A percentile compares a stretch with the other conserved stretches of the same genome.
These are phyloP conservation scores for Hylodesmum podocarpum DNA, from an alignment of 306 rosid genomes.

Conservation along the genomic window DNA sequence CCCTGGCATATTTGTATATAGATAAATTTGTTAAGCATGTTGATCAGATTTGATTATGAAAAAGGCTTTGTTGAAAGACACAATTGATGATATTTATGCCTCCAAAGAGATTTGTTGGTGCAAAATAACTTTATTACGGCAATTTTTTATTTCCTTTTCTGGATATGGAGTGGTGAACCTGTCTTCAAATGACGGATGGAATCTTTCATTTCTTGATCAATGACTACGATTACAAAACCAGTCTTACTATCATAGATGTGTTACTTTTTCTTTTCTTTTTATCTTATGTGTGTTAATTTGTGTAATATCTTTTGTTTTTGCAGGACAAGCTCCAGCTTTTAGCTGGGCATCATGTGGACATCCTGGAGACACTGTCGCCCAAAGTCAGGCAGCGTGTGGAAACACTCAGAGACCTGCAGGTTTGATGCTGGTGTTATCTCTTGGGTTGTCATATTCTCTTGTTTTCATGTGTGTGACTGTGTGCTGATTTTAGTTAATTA, in stretches of 20 bases:
- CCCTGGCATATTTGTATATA: not conserved
- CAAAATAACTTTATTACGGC: not conserved
- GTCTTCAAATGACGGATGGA: not conserved
- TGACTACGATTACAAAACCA: not conserved
- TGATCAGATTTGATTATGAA: not conserved
- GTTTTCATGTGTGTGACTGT: not conserved
- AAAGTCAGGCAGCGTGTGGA: constrained; percentile 47
- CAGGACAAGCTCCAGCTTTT: constrained; percentile 48
- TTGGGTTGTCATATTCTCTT: not conserved
- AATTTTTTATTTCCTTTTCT: not conserved
- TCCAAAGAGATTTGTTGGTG: not conserved
- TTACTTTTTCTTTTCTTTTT: not conserved
- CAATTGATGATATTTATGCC: not conserved
- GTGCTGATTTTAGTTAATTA: not conserved
- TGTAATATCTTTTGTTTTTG: constrained; percentile 20
- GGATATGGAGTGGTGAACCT: not conserved
- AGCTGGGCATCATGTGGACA: constrained; percentile 37
- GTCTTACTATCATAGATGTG: not conserved
- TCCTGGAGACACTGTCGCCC: constrained; percentile 42
- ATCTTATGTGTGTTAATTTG: not conserved
- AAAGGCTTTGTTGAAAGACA: not conserved
- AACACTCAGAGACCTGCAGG: constrained; percentile 49
- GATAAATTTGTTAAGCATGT: not conserved
- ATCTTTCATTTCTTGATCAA: not conserved
- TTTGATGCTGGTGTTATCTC: constrained; percentile 18